Evolutionary conservation across 805 yeast genomes (phyloP).

Genomic region (Cyberlindnera sargentensis): DNA sequence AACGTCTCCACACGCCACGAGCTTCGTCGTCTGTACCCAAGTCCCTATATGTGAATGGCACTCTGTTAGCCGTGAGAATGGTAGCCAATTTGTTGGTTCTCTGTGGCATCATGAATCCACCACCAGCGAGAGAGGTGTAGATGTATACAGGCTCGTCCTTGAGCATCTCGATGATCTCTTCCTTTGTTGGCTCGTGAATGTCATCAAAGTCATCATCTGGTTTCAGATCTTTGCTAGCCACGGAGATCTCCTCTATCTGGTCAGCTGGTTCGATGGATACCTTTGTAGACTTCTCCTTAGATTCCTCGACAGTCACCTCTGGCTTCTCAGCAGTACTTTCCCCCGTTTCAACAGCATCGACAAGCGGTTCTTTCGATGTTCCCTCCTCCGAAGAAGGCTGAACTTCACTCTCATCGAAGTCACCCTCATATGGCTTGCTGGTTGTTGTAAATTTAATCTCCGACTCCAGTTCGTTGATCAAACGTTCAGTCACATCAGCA

Average conservation of each 20-base stretch:
- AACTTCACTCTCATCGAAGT: background rate
- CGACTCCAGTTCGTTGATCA: conserved; percentile 16
- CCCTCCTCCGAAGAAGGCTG: background rate
- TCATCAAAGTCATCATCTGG: conserved; percentile 4
- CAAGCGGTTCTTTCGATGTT: background rate
- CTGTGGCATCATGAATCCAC: conserved; percentile 70
- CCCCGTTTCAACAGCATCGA: background rate
- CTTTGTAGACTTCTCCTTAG: background rate
- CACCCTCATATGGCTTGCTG: too few relatives aligned
- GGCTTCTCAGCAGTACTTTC: background rate
- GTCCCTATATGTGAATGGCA: conserved; percentile 64
- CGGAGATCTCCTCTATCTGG: too few relatives aligned
- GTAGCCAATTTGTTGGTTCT: conserved; percentile 72
- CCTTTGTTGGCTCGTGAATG: conserved; percentile 23
- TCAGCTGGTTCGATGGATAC: too few relatives aligned
- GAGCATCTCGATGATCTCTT: conserved; percentile 22
- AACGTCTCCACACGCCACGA: conserved; percentile 74
- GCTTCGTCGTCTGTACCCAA: conserved; percentile 86
- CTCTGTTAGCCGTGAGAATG: conserved; percentile 65
- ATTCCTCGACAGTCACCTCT: background rate
- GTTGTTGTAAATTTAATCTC: conserved; percentile 6
- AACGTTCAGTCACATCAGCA: conserved; percentile 19
- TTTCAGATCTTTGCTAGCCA: too few relatives aligned
- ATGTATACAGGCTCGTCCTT: conserved; percentile 58
- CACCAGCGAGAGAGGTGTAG: conserved; percentile 82